These are phyloP conservation scores for Dendrobium nobile DNA, from an alignment of 106 monocot species.

Conservation along the genomic window DNA sequence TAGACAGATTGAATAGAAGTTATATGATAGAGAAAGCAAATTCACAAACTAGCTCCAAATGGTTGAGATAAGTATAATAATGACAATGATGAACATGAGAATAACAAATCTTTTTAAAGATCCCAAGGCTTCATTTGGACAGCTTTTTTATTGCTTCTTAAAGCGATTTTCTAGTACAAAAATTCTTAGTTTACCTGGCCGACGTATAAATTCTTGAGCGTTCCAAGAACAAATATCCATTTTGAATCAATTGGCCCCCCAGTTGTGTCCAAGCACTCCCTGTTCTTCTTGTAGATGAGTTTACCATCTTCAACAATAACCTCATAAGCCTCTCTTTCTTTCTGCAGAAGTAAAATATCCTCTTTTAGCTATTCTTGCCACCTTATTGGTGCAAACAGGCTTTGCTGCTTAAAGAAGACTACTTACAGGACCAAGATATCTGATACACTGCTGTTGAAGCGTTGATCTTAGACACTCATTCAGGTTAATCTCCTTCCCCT, in stretches of 20 bases:
- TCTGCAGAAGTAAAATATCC: neutral
- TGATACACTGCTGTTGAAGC: constrained; percentile 53
- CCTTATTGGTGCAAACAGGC: neutral
- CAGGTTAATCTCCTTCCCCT: constrained; percentile 55
- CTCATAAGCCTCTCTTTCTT: constrained; percentile 39
- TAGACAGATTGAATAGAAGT: too few relatives aligned
- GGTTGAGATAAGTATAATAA: neutral
- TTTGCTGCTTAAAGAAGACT: neutral
- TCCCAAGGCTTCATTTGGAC: neutral
- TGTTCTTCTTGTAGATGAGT: constrained; percentile 47
- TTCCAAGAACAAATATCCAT: constrained; percentile 93
- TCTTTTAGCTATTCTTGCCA: neutral
- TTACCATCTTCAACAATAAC: constrained; percentile 58
- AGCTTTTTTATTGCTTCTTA: too few relatives aligned
- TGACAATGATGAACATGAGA: neutral
- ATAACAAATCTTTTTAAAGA: neutral
- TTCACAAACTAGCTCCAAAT: neutral
- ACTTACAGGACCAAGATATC: constrained; percentile 65
- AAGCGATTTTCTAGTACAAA: too few relatives aligned
- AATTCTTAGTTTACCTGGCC: constrained; percentile 39
- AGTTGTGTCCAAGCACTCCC: constrained; percentile 47
- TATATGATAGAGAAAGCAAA: too few relatives aligned
- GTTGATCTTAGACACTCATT: constrained; percentile 45
- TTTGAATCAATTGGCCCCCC: constrained; percentile 33
- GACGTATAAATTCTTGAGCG: constrained; percentile 69